Evolutionary conservation across 164 flowering plant species (phyloP), one percentile per base, ranked within the genome.

Genomic region (Vitis cinerea): DNA sequence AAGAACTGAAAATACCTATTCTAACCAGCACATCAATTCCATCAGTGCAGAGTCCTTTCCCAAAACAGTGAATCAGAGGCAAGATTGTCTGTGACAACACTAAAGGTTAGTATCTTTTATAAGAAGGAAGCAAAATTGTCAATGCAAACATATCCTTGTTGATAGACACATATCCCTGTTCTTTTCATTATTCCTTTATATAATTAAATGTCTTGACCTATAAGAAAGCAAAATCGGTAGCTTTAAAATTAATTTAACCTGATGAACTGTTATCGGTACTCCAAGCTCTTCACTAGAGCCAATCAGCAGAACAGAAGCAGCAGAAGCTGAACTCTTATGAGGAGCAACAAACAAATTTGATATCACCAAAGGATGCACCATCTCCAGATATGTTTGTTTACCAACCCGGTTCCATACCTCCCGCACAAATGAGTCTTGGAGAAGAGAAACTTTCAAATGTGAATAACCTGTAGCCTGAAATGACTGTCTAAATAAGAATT

Each of bases 211-310:
- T 31, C 44, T 31, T 31, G 4, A 31, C 44, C 44, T 31, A 31
- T 31, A 4, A 31, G 44, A 31, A 31, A 31, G 44, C 44, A 31
- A 31, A 31, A 23, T 6, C 1, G 44, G 44, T 6, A 31, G 2
- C 44, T 31, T 8, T 4, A 31, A 49, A 63, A 65, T 50, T 30
- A 70, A 70, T 49, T 59, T 50, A 78, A 95, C 99, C 99, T 95
- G 99, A 77, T 95, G 85, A 72, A 90, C 73, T 50, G 98, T 89
- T 64, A 91, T 73, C 61, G 99, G 98, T 62, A 89, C 71, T 23
- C 99, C 99, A 71, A 95, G 93, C 83, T 95, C 99, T 73, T 95
- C 97, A 74, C 99, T 85, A 37, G 97, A 93, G 64, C 96, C 92
- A 76, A 95, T 88, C 75, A 95, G 83, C 71, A 95, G 84, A 67